phyloP scores from a whole-genome alignment of 306 rosid genomes.

The Lagenaria siceraria region DNA sequence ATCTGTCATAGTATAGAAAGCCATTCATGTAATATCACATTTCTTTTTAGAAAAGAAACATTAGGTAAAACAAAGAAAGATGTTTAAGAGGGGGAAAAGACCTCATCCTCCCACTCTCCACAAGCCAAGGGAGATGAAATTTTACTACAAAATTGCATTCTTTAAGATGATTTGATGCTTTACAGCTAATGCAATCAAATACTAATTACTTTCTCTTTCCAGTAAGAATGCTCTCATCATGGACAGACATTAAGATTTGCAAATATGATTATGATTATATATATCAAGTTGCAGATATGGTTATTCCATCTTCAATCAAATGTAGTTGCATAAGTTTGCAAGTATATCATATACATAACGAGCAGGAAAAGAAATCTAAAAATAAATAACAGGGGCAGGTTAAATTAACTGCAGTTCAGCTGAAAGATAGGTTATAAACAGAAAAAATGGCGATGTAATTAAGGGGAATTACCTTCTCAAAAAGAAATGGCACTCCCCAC shows the following conservation, averaged over 20 bases:
- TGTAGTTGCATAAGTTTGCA: neutral
- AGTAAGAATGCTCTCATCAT: neutral
- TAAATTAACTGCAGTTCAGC: neutral
- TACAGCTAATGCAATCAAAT: neutral
- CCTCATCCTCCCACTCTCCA: neutral
- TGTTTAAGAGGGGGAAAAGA: too few relatives aligned
- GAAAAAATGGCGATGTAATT: neutral
- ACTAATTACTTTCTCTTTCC: neutral
- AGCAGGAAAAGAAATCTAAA: neutral
- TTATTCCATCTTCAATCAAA: neutral
- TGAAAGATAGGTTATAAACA: neutral
- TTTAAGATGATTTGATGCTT: neutral
- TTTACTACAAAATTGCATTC: neutral
- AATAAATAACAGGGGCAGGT: neutral
- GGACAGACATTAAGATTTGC: neutral
- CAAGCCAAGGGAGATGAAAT: neutral
- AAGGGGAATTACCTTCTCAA: conserved; percentile 50
- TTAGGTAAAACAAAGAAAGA: neutral
- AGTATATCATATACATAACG: neutral
- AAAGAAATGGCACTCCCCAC: conserved; percentile 82
- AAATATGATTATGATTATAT: too few relatives aligned
- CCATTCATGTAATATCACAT: neutral
- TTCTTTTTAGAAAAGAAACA: neutral
- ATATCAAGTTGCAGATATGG: neutral
- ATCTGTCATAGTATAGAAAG: neutral